Conservation (phyloP, 1,284 basidiomycete genomes). For the Golubevia sp. region DNA sequence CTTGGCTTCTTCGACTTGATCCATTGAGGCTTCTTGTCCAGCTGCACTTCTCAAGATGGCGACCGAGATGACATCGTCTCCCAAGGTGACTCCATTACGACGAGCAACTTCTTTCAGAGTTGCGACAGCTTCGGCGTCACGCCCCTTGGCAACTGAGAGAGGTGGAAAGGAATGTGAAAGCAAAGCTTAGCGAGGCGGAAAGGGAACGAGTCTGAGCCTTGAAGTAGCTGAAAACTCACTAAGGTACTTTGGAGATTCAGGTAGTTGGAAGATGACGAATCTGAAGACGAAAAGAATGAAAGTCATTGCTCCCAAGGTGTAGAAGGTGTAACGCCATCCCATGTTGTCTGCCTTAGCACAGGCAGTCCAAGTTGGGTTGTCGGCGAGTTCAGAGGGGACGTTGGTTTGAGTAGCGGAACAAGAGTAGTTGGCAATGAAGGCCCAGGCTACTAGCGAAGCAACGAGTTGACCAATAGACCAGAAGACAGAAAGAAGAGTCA, state of each 20-base stretch:
- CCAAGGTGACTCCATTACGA: conserved; percentile 39
- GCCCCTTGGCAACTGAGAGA: conserved; percentile 44
- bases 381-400: conserved; percentile 1
- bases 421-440: conserved; percentile 53
- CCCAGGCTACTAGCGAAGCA: conserved; percentile 54
- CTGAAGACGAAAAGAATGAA: conserved; percentile 48
- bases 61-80: conserved; percentile 52
- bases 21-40: conserved; percentile 43
- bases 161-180: no score
- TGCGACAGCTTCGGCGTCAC: conserved; percentile 53
- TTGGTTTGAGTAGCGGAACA: conserved; percentile 34
- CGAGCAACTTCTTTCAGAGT: conserved; percentile 47
- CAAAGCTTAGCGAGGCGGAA: no score
- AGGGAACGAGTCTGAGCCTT: no score
- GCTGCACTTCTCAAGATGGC: conserved; percentile 52
- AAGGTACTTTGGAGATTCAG: conserved; percentile 59
- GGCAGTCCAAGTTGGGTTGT: conserved; percentile 8
- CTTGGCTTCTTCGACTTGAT: conserved; percentile 16
- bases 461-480: conserved; percentile 58
- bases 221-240: no score
- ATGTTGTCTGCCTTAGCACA: conserved; percentile 38
- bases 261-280: conserved; percentile 53
- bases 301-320: conserved; percentile 50
- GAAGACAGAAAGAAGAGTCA: conserved; percentile 56
- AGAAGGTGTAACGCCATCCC: conserved; percentile 58